These are phyloP conservation scores for Eucalyptus melliodora DNA, from an alignment of 345 rosid genomes.

Conservation along the genomic window DNA sequence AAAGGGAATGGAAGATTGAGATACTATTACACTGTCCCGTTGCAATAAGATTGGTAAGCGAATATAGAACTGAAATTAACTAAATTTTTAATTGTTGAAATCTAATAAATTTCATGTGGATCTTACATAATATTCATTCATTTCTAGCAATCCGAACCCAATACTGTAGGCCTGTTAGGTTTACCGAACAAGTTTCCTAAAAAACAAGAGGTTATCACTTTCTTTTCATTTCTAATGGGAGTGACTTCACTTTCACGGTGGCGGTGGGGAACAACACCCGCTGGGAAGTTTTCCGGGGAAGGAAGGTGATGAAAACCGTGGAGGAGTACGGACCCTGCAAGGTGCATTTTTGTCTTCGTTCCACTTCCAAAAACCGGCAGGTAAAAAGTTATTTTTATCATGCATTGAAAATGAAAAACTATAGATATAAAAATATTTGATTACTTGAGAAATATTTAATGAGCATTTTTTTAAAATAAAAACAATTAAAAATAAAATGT, in stretches of 20 bases:
- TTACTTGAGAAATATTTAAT: neutral
- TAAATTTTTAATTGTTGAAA: neutral
- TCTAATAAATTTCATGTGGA: neutral
- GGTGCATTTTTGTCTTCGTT: neutral
- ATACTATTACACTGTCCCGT: accelerated
- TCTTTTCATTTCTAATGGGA: neutral
- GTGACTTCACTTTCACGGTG: neutral
- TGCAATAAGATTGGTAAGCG: neutral
- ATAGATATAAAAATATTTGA: neutral
- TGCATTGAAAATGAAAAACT: neutral
- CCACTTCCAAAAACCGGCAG: neutral
- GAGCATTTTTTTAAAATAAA: neutral
- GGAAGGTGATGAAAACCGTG: neutral
- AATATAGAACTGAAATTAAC: neutral
- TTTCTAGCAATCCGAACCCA: neutral
- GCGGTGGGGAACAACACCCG: neutral
- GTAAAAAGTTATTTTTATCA: neutral
- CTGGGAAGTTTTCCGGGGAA: neutral
- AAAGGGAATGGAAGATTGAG: neutral
- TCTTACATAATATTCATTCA: neutral
- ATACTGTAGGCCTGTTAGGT: neutral
- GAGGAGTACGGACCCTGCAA: neutral
- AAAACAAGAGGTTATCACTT: neutral
- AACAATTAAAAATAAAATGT: too few relatives aligned
- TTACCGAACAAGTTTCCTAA: neutral